Evolutionary conservation across 1,284 basidiomycete species (phyloP).

Genomic region (Trichosporon coremiiforme): DNA sequence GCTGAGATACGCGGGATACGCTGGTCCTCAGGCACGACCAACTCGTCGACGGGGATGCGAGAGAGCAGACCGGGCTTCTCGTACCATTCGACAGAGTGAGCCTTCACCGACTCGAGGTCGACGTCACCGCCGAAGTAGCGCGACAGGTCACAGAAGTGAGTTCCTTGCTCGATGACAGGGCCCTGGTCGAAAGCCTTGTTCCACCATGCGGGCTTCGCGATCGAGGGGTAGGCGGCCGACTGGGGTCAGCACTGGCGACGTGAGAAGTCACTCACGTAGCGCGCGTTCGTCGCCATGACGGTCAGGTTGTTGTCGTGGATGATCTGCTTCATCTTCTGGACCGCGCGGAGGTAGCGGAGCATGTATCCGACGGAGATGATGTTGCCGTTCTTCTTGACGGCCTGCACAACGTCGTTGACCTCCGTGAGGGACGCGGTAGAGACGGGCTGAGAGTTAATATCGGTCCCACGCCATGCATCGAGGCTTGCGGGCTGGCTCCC

Average conservation of each 20-base stretch:
- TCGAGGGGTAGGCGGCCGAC: constrained; percentile 79
- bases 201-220: constrained; percentile 96
- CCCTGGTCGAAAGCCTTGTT: constrained; percentile 80
- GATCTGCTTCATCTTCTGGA: constrained; percentile 97
- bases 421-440: constrained; percentile 72
- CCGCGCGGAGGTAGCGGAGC: constrained; percentile 89
- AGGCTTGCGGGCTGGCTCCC: too few species aligned
- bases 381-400: constrained; percentile 68
- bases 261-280: constrained; percentile 69
- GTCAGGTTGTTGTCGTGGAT: constrained; percentile 90
- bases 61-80: constrained; percentile 83
- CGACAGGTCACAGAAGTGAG: constrained; percentile 70
- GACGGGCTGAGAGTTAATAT: constrained; percentile 61
- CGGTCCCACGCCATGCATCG: too few species aligned
- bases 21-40: constrained; percentile 52
- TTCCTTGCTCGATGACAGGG: constrained; percentile 94
- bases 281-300: constrained; percentile 94
- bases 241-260: neutral
- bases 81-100: constrained; percentile 87
- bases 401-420: constrained; percentile 66
- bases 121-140: constrained; percentile 99
- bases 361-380: constrained; percentile 90
- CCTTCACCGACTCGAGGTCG: constrained; percentile 66
- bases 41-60: constrained; percentile 64
- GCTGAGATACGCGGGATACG: constrained; percentile 56